Conservation (phyloP, 306 rosid species). For the Purshia tridentata region DNA sequence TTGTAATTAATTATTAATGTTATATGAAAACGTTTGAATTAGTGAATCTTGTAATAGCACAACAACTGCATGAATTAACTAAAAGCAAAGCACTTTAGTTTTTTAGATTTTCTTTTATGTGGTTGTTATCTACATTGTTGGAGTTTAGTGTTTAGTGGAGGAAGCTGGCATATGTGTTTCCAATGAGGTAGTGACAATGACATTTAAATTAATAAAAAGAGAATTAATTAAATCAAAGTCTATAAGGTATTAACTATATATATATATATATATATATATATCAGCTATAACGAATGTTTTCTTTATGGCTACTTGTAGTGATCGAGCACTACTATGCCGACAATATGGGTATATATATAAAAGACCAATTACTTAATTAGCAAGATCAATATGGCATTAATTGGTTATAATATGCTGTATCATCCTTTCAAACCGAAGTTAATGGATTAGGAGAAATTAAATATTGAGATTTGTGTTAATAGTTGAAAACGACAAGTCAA, state of each 20-base stretch:
- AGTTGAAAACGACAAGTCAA: no score
- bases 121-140: conserved; percentile 8
- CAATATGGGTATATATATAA: not conserved
- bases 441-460: no score
- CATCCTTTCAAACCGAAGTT: no score
- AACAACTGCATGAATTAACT: conserved; percentile 14
- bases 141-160: conserved; percentile 17
- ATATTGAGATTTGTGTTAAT: no score
- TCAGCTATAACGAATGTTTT: not conserved
- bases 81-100: conserved; percentile 5
- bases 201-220: not conserved
- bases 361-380: not conserved
- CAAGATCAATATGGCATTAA: no score
- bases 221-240: not conserved
- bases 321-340: conserved; percentile 7
- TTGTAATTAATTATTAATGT: not conserved
- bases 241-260: not conserved
- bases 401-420: no score
- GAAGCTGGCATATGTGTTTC: not conserved
- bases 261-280: no score
- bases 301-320: not conserved
- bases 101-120: not conserved
- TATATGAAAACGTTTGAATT: not conserved
- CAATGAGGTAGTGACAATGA: not conserved
- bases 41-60: not conserved